These are phyloP conservation scores for Scalesia atractyloides DNA, from an alignment of 129 eudicot genomes.

Conservation along the genomic window DNA sequence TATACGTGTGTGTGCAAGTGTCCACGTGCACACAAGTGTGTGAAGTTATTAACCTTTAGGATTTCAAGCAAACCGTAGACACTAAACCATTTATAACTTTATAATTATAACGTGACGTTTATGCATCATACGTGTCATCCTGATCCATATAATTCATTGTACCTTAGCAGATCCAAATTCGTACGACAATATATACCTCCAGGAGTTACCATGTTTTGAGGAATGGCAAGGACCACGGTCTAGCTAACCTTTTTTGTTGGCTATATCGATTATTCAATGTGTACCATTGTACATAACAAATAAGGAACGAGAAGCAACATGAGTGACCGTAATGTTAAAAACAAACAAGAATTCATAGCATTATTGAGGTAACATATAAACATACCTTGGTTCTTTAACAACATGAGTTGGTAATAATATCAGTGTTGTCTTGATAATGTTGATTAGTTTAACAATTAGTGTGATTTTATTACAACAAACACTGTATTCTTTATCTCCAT, in stretches of 20 bases:
- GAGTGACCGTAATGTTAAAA: constrained; percentile 12
- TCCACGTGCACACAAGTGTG: neutral
- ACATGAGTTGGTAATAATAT: constrained; percentile 20
- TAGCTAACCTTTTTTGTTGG: constrained; percentile 17
- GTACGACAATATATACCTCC: neutral
- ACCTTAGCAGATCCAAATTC: constrained; percentile 5
- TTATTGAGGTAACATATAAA: constrained; percentile 7
- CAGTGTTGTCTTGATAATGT: constrained; percentile 2
- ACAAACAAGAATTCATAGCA: constrained; percentile 8
- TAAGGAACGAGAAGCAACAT: neutral
- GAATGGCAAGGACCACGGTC: constrained; percentile 10
- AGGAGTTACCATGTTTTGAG: neutral
- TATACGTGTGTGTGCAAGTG: no score
- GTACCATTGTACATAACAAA: constrained; percentile 11
- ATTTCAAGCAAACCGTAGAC: neutral
- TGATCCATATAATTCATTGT: neutral
- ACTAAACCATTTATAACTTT: neutral
- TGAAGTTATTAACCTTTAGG: neutral
- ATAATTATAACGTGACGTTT: neutral
- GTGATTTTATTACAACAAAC: constrained; percentile 8
- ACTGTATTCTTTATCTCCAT: constrained; percentile 6
- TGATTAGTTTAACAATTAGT: constrained; percentile 2
- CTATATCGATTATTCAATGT: constrained; percentile 8
- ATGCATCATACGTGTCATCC: constrained; percentile 2
- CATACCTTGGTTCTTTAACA: constrained; percentile 8